phyloP scores from a whole-genome alignment of 805 yeast species.

The Yarrowia sp. region DNA sequence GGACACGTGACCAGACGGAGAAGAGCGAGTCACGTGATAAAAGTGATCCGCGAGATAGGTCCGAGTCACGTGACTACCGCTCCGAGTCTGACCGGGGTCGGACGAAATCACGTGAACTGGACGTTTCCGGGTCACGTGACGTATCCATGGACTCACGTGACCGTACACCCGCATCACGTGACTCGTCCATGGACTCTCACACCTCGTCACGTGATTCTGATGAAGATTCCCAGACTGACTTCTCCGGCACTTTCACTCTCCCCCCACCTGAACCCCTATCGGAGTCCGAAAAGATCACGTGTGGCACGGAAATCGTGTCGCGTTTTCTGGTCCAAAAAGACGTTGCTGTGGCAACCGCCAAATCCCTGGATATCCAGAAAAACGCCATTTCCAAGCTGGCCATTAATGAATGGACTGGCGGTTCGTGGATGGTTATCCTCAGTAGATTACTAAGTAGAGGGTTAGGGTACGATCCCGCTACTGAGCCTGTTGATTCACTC shows the following conservation, averaged over 20 bases:
- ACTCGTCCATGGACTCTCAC: background rate
- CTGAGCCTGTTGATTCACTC: slow-evolving; percentile 20
- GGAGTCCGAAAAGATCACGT: slow-evolving; percentile 28
- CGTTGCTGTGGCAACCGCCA: slow-evolving; percentile 24
- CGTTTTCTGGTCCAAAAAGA: slow-evolving; percentile 32
- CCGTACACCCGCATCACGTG: background rate
- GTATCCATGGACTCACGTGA: background rate
- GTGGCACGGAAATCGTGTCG: slow-evolving; percentile 30
- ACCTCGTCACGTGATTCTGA: background rate
- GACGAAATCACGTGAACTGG: background rate
- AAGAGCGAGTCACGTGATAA: background rate
- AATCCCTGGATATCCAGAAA: slow-evolving; percentile 10
- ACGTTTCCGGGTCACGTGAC: background rate
- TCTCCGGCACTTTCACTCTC: slow-evolving; percentile 48
- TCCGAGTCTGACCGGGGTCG: background rate
- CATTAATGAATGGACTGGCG: slow-evolving; percentile 56
- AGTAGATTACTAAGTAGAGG: slow-evolving; percentile 85
- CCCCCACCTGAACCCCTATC: slow-evolving; percentile 51
- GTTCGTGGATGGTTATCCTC: slow-evolving; percentile 73
- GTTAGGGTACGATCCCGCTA: slow-evolving; percentile 38
- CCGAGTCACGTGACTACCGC: background rate
- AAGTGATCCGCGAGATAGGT: slow-evolving; percentile 25
- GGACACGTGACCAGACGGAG: slow-evolving; percentile 39
- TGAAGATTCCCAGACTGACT: slow-evolving; percentile 17
- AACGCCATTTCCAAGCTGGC: slow-evolving; percentile 37